Evolutionary conservation across 2,329 filamentous ascomycete genomes (phyloP).

Genomic region (Alternaria hordeiaustralica): DNA sequence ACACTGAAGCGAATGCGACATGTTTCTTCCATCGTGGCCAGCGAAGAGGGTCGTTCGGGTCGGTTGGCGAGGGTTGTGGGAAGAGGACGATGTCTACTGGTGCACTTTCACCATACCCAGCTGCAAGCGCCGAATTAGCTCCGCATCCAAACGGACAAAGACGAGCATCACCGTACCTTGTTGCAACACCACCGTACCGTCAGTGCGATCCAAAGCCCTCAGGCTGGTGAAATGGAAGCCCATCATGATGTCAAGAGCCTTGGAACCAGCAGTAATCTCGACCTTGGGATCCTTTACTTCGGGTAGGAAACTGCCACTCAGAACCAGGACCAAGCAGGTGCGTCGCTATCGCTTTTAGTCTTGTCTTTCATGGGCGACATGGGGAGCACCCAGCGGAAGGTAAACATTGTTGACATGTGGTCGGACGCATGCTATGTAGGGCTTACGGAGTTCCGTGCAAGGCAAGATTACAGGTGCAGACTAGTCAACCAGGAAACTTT

Average conservation of each 20-base stretch:
- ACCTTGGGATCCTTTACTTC: conserved; percentile 9
- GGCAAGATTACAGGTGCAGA: not conserved
- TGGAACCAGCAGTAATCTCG: not conserved
- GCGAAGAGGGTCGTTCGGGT: conserved; percentile 58
- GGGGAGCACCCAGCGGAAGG: not conserved
- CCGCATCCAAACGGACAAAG: not conserved
- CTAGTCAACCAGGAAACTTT: not conserved
- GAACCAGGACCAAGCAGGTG: conserved; percentile 20
- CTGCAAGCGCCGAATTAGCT: conserved; percentile 1
- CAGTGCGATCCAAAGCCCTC: conserved; percentile 46
- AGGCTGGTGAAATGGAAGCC: conserved; percentile 41
- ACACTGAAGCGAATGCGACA: conserved; percentile 43
- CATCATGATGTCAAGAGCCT: conserved; percentile 27
- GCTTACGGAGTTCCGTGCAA: not conserved
- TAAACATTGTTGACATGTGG: conserved; percentile 10
- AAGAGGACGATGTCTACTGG: conserved; percentile 50
- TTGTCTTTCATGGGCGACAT: conserved; percentile 13
- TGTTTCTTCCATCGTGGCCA: conserved; percentile 58
- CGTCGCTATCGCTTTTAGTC: conserved; percentile 11
- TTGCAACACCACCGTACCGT: conserved; percentile 50
- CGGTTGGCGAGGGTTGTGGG: conserved; percentile 55
- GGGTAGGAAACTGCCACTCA: conserved; percentile 22
- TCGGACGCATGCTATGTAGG: conserved; percentile 2
- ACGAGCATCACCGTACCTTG: conserved; percentile 15
- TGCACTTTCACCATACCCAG: not conserved